Percentiles rank a stretch among this genome's conserved stretches.
Conservation (phyloP, 164 flowering plant genomes). For the Kingdonia uniflora region DNA sequence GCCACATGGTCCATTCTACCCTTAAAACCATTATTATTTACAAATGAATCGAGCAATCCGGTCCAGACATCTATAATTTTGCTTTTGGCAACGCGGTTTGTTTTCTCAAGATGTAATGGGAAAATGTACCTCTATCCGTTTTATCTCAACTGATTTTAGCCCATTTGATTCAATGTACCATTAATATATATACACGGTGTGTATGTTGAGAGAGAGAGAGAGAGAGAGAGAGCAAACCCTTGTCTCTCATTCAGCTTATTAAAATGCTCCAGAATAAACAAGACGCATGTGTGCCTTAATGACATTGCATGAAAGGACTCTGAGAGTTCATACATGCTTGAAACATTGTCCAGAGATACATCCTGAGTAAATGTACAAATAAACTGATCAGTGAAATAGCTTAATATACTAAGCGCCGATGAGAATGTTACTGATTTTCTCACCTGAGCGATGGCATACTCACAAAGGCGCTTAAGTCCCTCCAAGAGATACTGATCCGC, state of each 20-base stretch:
- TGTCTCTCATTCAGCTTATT: conserved; percentile 57
- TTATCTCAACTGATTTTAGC: no score
- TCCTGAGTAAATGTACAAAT: conserved; percentile 30
- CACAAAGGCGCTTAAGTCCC: conserved; percentile 62
- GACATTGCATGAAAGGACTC: conserved; percentile 89
- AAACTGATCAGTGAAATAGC: background rate
- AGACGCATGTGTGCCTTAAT: conserved; percentile 72
- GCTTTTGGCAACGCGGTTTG: no score
- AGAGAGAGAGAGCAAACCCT: conserved; percentile 41
- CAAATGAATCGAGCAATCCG: no score
- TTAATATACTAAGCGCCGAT: background rate
- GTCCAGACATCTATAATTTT: no score
- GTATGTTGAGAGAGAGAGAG: conserved; percentile 4
- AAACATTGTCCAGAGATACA: conserved; percentile 75
- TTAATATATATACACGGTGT: background rate
- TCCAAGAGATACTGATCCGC: conserved; percentile 76
- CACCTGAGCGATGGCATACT: conserved; percentile 56
- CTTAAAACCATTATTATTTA: no score
- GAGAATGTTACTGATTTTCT: conserved; percentile 5
- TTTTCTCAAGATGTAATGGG: no score
- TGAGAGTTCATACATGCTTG: conserved; percentile 91
- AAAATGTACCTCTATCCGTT: no score
- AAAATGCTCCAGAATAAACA: conserved; percentile 76
- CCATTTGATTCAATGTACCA: no score
- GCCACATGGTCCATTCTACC: no score